A percentile compares a stretch with the other conserved stretches of the same genome.
Evolutionary conservation across 345 rosid species (phyloP).

Genomic region (Brassica napus): DNA sequence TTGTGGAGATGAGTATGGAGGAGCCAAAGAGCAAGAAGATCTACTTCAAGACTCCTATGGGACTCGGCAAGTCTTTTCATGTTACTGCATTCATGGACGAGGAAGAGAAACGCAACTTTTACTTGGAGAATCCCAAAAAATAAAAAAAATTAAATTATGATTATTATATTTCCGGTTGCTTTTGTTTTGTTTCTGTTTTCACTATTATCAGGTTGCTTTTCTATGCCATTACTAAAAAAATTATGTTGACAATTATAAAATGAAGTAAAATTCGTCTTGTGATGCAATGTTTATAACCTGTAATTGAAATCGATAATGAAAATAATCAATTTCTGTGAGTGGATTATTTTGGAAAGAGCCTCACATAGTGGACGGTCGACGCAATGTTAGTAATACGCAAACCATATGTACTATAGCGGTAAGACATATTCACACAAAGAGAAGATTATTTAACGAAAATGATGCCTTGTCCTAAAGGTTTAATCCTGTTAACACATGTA

Average conservation of each 20-base stretch:
- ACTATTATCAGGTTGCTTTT: conserved; percentile 18
- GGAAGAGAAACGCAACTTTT: conserved; percentile 66
- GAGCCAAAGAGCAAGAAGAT: conserved; percentile 55
- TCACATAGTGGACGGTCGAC: neutral
- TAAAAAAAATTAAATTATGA: conserved; percentile 10
- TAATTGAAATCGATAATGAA: neutral
- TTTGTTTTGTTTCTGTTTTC: neutral
- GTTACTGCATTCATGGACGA: conserved; percentile 66
- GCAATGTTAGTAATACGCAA: neutral
- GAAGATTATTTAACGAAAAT: neutral
- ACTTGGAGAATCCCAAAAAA: conserved; percentile 39
- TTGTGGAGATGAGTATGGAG: conserved; percentile 72
- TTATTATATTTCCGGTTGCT: neutral
- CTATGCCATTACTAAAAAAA: neutral
- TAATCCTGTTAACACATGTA: neutral
- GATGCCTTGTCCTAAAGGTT: neutral
- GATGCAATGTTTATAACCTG: neutral
- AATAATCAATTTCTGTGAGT: neutral
- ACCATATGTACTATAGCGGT: neutral
- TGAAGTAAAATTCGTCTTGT: neutral
- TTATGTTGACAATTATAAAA: neutral
- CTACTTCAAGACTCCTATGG: conserved; percentile 85
- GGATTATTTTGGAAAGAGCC: neutral
- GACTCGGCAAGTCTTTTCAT: conserved; percentile 77
- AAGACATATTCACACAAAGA: neutral